Base-by-base conservation (phyloP, 805 yeast species). In the Kodamaea sagamina region DNA sequence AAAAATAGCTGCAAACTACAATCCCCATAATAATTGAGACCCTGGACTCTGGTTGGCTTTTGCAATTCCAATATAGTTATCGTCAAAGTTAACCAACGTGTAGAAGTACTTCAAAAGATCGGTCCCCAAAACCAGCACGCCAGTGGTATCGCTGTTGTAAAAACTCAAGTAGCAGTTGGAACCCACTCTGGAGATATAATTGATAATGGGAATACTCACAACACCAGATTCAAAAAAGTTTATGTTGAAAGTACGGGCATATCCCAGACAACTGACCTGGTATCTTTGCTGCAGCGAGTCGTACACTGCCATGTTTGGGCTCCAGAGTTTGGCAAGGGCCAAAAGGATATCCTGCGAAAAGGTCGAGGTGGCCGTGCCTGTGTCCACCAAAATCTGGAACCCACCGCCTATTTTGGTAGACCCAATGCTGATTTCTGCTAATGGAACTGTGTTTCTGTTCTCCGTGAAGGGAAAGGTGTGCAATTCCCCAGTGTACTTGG, bases 401-500 rank as follows among this genome's bases (percentile, higher is more conserved):
- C 21, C 25, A 10, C 34, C 18, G n/a, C 17, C 28, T 13, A 39
- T 25, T n/a, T 22, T 26, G 8, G 19, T 21, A 7, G 36, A n/a
- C 13, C 28, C 31, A 4, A 32, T 24, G 4, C 15, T 22, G 31
- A 29, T 17, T 11, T 18, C 11, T 4, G 36, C 8, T 4, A 24
- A 17, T 2, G 15, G 10, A 25, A 39, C 28, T 9, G 21, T 15
- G 16, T 39, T 39, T 11, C 16, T 16, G 21, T 31, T 16, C 9
- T 10, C 29, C 10, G 36, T 8, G 17, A 41, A 32, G 2, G 40
- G 22, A 12, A 29, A 26, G 10, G 13, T 41, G 26, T 11, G 9
- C 21, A 47, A 32, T 18, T n/a, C 21, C 3, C 53, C 52, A 7
- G 22, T 27, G 26, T 44, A 47, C 44, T 51, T 54, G 11, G 43